Percentiles rank a stretch among this genome's conserved stretches.
These are phyloP conservation scores for Boletus speciosus DNA, from an alignment of 768 basidiomycete species.

Conservation along the genomic window DNA sequence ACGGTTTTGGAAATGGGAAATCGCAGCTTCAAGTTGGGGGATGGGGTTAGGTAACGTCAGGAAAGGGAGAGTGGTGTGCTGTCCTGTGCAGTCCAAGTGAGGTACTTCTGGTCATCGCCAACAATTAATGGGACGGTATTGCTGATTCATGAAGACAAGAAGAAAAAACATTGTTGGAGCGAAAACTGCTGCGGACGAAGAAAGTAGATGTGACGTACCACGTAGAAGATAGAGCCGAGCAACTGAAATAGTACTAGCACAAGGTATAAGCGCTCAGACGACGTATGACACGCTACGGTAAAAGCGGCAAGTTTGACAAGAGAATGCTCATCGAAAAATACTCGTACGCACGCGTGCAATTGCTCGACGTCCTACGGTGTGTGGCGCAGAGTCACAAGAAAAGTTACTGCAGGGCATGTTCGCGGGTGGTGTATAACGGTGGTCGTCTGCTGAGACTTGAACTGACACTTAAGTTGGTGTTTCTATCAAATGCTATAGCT, in stretches of 20 bases:
- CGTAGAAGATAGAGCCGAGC: not conserved
- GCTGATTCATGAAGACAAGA: not conserved
- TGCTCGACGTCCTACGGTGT: too few relatives aligned
- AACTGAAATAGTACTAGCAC: not conserved
- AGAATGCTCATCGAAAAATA: not conserved
- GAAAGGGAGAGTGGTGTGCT: too few relatives aligned
- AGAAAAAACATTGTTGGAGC: not conserved
- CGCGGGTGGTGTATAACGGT: not conserved
- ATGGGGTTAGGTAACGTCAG: too few relatives aligned
- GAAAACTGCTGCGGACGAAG: not conserved
- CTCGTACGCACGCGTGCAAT: not conserved
- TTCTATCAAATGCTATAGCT: not conserved
- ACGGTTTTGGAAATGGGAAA: too few relatives aligned
- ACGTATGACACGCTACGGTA: not conserved
- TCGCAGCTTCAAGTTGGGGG: too few relatives aligned
- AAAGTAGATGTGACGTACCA: not conserved
- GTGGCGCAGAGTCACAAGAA: not conserved
- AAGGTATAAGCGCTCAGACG: too few relatives aligned
- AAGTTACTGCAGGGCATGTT: not conserved
- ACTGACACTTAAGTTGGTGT: not conserved
- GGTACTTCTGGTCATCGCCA: not conserved
- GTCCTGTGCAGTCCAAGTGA: not conserved
- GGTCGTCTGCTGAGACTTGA: not conserved
- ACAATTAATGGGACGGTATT: not conserved
- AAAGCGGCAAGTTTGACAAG: not conserved